phyloP scores from a whole-genome alignment of 768 basidiomycete genomes.

The Podaxis sp. region DNA sequence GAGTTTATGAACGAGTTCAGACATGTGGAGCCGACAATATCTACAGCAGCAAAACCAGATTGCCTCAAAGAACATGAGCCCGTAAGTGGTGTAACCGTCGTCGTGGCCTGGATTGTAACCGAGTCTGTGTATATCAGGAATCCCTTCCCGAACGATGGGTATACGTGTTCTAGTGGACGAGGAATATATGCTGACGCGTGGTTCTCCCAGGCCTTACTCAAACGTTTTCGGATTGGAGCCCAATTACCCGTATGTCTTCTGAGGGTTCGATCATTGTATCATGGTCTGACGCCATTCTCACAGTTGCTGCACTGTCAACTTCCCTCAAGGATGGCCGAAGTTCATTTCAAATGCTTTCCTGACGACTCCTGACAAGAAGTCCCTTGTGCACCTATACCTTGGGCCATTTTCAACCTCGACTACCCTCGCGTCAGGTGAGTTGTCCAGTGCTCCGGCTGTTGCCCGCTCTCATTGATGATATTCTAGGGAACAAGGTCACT shows the following conservation, averaged over 20 bases:
- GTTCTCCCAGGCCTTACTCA: slow-evolving; percentile 37
- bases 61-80: slow-evolving; percentile 54
- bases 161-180: slow-evolving; percentile 16
- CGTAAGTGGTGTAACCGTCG: slow-evolving; percentile 27
- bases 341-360: slow-evolving; percentile 54
- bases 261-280: too few relatives aligned
- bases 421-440: slow-evolving; percentile 38
- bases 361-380: slow-evolving; percentile 42
- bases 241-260: slow-evolving; percentile 42
- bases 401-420: slow-evolving; percentile 46
- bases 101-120: slow-evolving; percentile 1
- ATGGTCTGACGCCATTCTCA: neutral
- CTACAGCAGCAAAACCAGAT: slow-evolving; percentile 61
- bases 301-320: slow-evolving; percentile 53
- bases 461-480: slow-evolving; percentile 23
- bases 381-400: slow-evolving; percentile 47
- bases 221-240: slow-evolving; percentile 52
- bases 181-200: neutral
- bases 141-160: slow-evolving; percentile 55
- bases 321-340: slow-evolving; percentile 56
- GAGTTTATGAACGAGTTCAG: slow-evolving; percentile 24
- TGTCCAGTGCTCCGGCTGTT: slow-evolving; percentile 7
- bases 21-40: slow-evolving; percentile 62
- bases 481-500: slow-evolving; percentile 39
- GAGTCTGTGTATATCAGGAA: slow-evolving; percentile 32